Conservation (phyloP, 176 grass and related monocot genomes). For the Oryza longistaminata region DNA sequence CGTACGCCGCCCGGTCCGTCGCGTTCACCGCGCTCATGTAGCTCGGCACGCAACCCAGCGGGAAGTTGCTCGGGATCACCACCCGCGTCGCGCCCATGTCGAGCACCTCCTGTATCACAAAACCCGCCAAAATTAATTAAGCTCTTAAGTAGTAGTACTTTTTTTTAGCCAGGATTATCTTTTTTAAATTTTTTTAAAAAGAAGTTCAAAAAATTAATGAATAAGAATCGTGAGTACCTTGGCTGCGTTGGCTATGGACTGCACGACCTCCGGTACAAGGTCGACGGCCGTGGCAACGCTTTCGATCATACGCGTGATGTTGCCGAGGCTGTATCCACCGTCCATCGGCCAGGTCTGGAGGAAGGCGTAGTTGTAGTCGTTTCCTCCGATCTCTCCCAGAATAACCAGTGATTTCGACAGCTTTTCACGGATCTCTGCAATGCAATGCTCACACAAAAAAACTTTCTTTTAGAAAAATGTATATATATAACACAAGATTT, state of each 20-base stretch:
- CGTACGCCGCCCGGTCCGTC: conserved; percentile 27
- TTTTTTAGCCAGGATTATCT: too few species aligned
- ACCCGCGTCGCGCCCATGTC: conserved; percentile 55
- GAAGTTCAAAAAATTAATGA: too few species aligned
- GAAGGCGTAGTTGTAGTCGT: conserved; percentile 87
- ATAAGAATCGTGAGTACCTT: neutral
- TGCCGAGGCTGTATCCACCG: neutral
- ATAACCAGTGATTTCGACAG: too few species aligned
- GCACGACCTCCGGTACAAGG: conserved; percentile 58
- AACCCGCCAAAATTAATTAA: neutral
- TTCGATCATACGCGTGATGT: neutral
- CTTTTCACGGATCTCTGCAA: conserved; percentile 33
- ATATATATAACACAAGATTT: too few species aligned
- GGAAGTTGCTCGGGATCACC: conserved; percentile 68
- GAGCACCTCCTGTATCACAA: conserved; percentile 58
- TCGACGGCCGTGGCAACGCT: conserved; percentile 15
- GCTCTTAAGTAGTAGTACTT: too few species aligned
- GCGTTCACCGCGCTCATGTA: conserved; percentile 56
- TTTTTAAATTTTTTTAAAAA: too few species aligned
- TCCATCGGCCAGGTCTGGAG: conserved; percentile 3
- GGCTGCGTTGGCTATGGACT: conserved; percentile 42
- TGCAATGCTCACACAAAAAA: too few species aligned
- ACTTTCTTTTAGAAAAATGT: too few species aligned
- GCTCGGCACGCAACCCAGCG: conserved; percentile 65
- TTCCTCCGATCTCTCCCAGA: neutral